Base-by-base conservation (phyloP, 192 early-diverging fungal species). In the Coemansia sp. region DNA sequence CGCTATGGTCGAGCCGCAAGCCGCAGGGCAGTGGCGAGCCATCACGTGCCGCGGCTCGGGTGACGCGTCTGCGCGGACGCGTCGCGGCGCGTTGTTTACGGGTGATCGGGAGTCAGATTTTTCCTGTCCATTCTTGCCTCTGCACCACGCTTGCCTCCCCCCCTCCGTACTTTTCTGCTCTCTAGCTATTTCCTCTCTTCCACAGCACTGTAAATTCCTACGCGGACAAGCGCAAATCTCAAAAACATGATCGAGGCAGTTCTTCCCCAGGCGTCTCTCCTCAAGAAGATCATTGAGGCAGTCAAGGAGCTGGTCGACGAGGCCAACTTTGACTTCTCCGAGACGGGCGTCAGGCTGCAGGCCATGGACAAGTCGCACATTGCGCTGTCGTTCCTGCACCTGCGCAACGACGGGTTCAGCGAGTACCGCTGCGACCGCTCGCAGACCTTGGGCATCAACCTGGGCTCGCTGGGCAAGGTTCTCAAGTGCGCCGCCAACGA, bases 321-420 rank as follows among this genome's bases (percentile, higher is more conserved):
- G 63, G 89, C 85, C 58, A 98, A 98, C 84, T 92, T 98, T 78
- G 95, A 98, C 63, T 98, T 92, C 71, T 87, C 78, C 43, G 94
- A 96, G 64, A 78, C 87, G 25, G 96, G 96, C 56, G 90, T 99
- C 47, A 80, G 85, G 20, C 80, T 99, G 6, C 96, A 99, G 79
- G 91, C 96, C 46, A 99, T 99, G 96, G 94, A 98, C 76, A 92
- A 87, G 79, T 88, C 95, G 20, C 95, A 98, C 68, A 88, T 98
- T n/a, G 90, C 93, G 11, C 79, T 98, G 16, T 91, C 93, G 12
- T 77, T 89, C 25, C 80, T 96, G 36, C 70, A 92, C 45, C 78
- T 96, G 38, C 80, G 87, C 43, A 64, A 83, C 13, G 80, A 85
- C 31, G 91, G 89, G 8, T 91, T 91, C 58, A 84, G 87, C 56